phyloP scores from a whole-genome alignment of 2,329 filamentous ascomycete genomes.

The Cryphonectria naterciae region DNA sequence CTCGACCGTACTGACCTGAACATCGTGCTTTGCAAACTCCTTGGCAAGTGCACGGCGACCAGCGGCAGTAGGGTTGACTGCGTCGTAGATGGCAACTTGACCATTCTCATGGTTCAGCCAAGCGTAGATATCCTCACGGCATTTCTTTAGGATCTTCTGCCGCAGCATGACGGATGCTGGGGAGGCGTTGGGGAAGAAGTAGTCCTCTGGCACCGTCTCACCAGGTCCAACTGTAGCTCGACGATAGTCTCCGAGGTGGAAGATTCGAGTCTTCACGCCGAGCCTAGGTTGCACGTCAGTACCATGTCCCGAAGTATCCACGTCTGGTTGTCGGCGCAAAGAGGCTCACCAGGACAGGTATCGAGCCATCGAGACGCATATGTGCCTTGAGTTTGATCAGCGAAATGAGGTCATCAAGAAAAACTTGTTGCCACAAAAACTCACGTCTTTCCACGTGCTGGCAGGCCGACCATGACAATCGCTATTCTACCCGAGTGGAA shows the following conservation, averaged over 20 bases:
- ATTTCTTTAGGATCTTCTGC: constrained; percentile 97
- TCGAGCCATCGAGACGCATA: constrained; percentile 90
- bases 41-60: constrained; percentile 85
- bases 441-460: constrained; percentile 92
- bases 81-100: constrained; percentile 97
- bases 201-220: constrained; percentile 89
- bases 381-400: constrained; percentile 63
- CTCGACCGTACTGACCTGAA: constrained; percentile 63
- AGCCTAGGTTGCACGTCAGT: constrained; percentile 59
- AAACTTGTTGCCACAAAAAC: constrained; percentile 40
- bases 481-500: constrained; percentile 98
- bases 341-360: constrained; percentile 80
- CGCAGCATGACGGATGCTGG: constrained; percentile 89
- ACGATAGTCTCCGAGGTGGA: constrained; percentile 95
- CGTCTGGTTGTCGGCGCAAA: not conserved
- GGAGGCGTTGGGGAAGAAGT: constrained; percentile 95
- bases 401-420: not conserved
- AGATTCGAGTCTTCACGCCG: constrained; percentile 96
- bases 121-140: constrained; percentile 93
- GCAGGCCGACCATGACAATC: constrained; percentile 94
- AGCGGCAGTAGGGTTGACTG: constrained; percentile 86
- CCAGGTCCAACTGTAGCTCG: constrained; percentile 85
- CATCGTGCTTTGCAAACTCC: constrained; percentile 97
- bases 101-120: constrained; percentile 98
- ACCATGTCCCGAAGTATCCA: not conserved